A percentile compares a stretch with the other conserved stretches of the same genome.
These are phyloP conservation scores for Dictyostelium capitatum DNA, from an alignment of 78 protist species.

Conservation along the genomic window DNA sequence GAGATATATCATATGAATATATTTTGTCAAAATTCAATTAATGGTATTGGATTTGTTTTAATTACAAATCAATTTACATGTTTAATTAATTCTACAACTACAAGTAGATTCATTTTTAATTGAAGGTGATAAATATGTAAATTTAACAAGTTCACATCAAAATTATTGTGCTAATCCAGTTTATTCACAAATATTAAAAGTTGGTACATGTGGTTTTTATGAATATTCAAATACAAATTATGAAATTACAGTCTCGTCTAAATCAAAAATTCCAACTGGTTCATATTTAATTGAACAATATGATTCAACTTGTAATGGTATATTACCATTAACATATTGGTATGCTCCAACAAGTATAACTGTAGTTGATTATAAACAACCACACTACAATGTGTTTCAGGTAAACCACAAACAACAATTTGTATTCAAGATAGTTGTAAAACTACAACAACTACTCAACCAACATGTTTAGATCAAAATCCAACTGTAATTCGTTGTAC, in stretches of 20 bases:
- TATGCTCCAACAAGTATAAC: slow-evolving; percentile 47
- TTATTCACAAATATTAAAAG: not conserved
- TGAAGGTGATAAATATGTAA: too few species aligned
- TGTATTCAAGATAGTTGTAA: too few species aligned
- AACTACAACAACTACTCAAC: too few species aligned
- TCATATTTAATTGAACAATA: slow-evolving; percentile 5
- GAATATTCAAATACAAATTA: not conserved
- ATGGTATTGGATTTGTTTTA: not conserved
- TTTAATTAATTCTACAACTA: not conserved
- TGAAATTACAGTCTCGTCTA: not conserved
- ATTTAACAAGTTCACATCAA: not conserved
- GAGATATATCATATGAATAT: too few species aligned
- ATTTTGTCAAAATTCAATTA: too few species aligned
- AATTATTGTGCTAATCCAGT: not conserved
- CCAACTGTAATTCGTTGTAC: too few species aligned
- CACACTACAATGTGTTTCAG: too few species aligned
- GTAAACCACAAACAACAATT: too few species aligned
- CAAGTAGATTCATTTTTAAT: not conserved
- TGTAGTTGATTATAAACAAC: too few species aligned
- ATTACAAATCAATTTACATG: not conserved
- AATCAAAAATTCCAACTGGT: not conserved
- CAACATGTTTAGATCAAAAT: too few species aligned
- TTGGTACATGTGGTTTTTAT: not conserved
- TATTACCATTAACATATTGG: slow-evolving; percentile 33
- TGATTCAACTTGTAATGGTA: not conserved